Conservation (phyloP, 176 grass and related monocot genomes). For the Pontederia paniculata region DNA sequence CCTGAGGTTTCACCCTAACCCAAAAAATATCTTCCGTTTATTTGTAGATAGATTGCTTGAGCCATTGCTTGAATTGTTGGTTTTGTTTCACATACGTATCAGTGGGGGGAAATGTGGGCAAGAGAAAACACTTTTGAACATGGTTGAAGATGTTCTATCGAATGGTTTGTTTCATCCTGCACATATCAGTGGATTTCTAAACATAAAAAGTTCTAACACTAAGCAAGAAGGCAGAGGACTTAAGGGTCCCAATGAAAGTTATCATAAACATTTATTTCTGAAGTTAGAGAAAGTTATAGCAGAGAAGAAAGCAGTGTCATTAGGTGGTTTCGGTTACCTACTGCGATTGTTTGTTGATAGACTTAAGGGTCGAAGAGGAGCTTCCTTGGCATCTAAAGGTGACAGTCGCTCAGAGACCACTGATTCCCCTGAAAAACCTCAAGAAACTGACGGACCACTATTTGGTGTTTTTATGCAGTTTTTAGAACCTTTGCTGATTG, state of each 20-base stretch:
- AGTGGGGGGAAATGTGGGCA: constrained; percentile 29
- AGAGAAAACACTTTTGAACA: constrained; percentile 30
- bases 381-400: constrained; percentile 14
- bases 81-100: constrained; percentile 66
- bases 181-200: constrained; percentile 81
- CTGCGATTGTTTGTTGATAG: constrained; percentile 58
- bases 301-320: constrained; percentile 77
- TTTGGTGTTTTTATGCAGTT: constrained; percentile 86
- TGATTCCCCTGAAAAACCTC: constrained; percentile 44
- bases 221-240: constrained; percentile 31
- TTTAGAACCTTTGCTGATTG: constrained; percentile 66
- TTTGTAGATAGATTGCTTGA: constrained; percentile 74
- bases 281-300: constrained; percentile 58
- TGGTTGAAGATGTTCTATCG: constrained; percentile 72
- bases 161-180: constrained; percentile 75
- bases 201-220: constrained; percentile 44
- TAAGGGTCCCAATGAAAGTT: constrained; percentile 54
- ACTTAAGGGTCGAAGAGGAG: constrained; percentile 39
- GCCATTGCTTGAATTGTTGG: constrained; percentile 59
- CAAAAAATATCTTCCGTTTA: constrained; percentile 74
- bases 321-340: constrained; percentile 76
- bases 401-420: constrained; percentile 19
- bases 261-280: constrained; percentile 81
- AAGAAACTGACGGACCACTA: constrained; percentile 43
- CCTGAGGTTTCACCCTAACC: constrained; percentile 69